Percentiles rank a stretch among this genome's conserved stretches.
These are phyloP conservation scores for Phalaenopsis hybrid DNA, from an alignment of 116 monocot species.

Conservation along the genomic window DNA sequence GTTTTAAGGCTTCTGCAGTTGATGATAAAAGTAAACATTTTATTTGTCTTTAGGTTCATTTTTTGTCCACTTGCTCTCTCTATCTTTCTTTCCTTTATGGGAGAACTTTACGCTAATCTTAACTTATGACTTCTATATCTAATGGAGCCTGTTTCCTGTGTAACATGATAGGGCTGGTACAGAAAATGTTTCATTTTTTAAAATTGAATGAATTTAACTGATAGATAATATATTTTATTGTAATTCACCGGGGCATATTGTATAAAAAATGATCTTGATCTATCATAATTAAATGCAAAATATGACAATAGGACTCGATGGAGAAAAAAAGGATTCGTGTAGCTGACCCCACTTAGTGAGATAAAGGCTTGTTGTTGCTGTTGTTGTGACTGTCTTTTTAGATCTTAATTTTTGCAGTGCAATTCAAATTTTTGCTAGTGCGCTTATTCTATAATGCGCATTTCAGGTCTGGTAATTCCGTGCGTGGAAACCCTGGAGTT, in stretches of 20 bases:
- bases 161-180: neutral
- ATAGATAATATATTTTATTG: neutral
- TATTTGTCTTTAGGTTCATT: neutral
- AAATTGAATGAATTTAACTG: neutral
- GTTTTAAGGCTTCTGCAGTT: no score
- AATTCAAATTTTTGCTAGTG: neutral
- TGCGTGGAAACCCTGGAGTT: slow-evolving; percentile 64
- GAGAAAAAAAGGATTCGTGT: no score
- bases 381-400: no score
- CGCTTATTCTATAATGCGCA: neutral
- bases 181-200: neutral
- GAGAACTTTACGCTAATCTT: neutral
- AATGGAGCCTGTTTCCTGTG: neutral
- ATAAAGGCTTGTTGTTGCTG: no score
- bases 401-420: no score
- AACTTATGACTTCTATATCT: neutral
- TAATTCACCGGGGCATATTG: neutral
- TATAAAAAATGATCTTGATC: no score
- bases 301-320: no score
- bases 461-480: slow-evolving; percentile 83
- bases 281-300: no score
- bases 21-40: no score
- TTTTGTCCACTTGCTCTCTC: neutral
- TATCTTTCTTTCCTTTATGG: neutral
- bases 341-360: no score